phyloP scores from a whole-genome alignment of 768 basidiomycete genomes.

The Trametes gibbosa region DNA sequence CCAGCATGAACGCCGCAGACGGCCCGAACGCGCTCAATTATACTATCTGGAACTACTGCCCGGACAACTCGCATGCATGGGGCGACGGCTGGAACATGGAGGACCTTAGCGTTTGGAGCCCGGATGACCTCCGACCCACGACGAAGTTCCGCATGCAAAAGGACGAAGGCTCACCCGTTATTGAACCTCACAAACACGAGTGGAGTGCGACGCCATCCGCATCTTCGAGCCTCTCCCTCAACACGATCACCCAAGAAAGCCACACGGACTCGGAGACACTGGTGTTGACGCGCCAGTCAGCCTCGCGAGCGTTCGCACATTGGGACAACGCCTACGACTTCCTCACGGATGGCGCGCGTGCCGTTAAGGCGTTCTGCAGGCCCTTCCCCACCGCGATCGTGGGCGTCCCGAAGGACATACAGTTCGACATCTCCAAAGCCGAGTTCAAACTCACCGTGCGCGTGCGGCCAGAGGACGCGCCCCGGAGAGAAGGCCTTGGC shows the following conservation, averaged over 20 bases:
- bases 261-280: constrained; percentile 21
- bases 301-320: constrained; percentile 31
- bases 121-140: constrained; percentile 55
- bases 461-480: constrained; percentile 59
- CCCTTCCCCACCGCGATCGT: constrained; percentile 80
- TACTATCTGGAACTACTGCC: constrained; percentile 87
- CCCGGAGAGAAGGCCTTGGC: constrained; percentile 21
- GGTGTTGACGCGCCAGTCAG: constrained; percentile 7
- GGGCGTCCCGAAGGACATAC: constrained; percentile 60
- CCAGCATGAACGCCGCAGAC: constrained; percentile 75
- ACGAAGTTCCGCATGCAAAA: constrained; percentile 28
- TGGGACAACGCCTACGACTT: constrained; percentile 62
- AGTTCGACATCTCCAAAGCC: constrained; percentile 74
- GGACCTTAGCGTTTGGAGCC: constrained; percentile 86
- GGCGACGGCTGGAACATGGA: constrained; percentile 98
- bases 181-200: constrained; percentile 36
- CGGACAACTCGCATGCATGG: constrained; percentile 82
- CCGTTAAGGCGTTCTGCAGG: constrained; percentile 78
- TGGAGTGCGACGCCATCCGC: constrained; percentile 14
- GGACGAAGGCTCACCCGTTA: constrained; percentile 39
- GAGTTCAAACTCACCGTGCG: constrained; percentile 66
- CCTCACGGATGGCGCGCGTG: constrained; percentile 83
- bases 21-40: constrained; percentile 73
- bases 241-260: constrained; percentile 29
- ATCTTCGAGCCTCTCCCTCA: constrained; percentile 38